Base-by-base conservation (phyloP, 768 basidiomycete species). In the Tremella fuciformis region DNA sequence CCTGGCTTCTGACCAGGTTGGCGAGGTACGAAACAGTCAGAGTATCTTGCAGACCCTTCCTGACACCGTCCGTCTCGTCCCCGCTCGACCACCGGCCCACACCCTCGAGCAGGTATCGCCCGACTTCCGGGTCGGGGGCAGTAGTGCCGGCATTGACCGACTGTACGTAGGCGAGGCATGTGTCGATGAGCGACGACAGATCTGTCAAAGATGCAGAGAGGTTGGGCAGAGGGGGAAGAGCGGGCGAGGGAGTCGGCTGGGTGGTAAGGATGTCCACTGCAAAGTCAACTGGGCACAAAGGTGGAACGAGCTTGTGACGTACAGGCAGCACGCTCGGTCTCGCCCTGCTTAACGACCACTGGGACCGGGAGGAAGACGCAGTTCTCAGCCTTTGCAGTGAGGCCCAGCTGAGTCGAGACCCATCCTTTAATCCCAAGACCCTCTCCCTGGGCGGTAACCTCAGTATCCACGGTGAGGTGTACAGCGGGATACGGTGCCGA, bases 21-120 rank as follows among this genome's bases (percentile, higher is more conserved):
- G 90, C 88, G 67, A 98, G 82, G 79, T 97, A 98, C 55, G 89
- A 88, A 57, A 98, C 84, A 88, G 94, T 94, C 64, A 98, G 81
- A 22, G 87, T 89, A 73, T 97, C 93, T 85, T 91, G 78, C 40
- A 64, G 60, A 25, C 66, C 65, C 44, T 64, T 65, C 56, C 66
- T 62, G 39, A 69, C 67, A 40, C 79, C 65, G 83, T 84, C 78
- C 75, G 78, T 77, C 83, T 76, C 64, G 83, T 58, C 65, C 24
- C 62, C 53, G 8, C 64, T 57, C 24, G 67, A 65, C 72, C 76
- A 76, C 47, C 75, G 50, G 22, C 77, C 77, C 29, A 76, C 70
- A 15, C 89, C 89, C 69, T 91, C 88, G 84, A 96, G 87, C 52
- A 98, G 82, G 72, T 93, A 92, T 56, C 91, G 82, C 16, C 94